Conservation (phyloP, 306 rosid genomes). For the Rosa lucieae region DNA sequence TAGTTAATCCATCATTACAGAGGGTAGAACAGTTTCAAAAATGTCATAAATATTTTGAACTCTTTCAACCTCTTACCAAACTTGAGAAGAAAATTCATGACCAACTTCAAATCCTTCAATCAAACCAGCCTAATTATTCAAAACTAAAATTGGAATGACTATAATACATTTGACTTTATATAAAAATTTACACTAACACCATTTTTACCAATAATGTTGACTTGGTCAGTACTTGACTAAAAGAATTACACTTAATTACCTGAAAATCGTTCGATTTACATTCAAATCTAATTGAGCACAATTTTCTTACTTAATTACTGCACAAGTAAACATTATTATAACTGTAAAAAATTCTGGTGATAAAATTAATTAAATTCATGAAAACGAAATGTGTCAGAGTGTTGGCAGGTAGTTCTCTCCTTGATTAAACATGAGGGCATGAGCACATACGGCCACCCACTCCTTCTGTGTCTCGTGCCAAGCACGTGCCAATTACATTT, state of each 20-base stretch:
- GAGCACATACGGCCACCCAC: constrained; percentile 45
- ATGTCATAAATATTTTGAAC: background rate
- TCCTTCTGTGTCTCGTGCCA: background rate
- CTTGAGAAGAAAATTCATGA: background rate
- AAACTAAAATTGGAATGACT: background rate
- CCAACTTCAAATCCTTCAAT: background rate
- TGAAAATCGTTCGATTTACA: too few relatives aligned
- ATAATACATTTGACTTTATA: background rate
- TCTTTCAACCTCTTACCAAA: background rate
- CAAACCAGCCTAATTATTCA: background rate
- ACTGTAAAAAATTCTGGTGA: too few relatives aligned
- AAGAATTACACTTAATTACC: too few relatives aligned
- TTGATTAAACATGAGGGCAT: constrained; percentile 28
- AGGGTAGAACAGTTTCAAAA: background rate
- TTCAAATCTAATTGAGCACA: too few relatives aligned
- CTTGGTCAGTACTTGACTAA: too few relatives aligned
- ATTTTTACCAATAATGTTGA: too few relatives aligned
- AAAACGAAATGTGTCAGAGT: background rate
- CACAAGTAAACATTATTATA: too few relatives aligned
- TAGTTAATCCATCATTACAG: background rate
- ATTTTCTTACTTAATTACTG: too few relatives aligned
- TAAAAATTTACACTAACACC: background rate
- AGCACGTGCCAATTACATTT: constrained; percentile 32
- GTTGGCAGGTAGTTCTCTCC: background rate
- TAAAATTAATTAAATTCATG: background rate